phyloP scores from a whole-genome alignment of 805 yeast genomes.

The Suhomyces vadensis region DNA sequence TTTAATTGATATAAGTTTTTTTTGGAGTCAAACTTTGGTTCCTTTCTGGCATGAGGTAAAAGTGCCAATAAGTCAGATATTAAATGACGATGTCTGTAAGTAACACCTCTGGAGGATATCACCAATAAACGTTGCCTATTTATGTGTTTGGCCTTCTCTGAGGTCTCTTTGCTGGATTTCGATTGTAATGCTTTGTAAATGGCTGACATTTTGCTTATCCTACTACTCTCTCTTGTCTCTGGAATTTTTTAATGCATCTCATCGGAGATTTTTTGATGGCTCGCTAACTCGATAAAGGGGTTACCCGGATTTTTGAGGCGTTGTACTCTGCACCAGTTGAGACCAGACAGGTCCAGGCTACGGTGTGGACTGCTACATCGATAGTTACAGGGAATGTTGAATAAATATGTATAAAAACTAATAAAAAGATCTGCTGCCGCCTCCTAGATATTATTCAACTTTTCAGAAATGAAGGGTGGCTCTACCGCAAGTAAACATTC shows the following conservation, averaged over 20 bases:
- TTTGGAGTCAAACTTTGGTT: slow-evolving; percentile 92
- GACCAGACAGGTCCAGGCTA: no score
- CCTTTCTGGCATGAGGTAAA: slow-evolving; percentile 94
- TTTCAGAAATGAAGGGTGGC: not conserved
- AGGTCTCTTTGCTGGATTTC: slow-evolving; percentile 48
- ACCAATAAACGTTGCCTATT: slow-evolving; percentile 88
- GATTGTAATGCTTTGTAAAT: slow-evolving; percentile 47
- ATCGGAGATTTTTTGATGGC: slow-evolving; percentile 2
- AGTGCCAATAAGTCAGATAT: slow-evolving; percentile 75
- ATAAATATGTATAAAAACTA: not conserved
- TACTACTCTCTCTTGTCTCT: not conserved
- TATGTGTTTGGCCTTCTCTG: slow-evolving; percentile 54
- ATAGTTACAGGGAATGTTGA: no score
- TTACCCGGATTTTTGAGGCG: slow-evolving; percentile 5
- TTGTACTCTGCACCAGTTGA: not conserved
- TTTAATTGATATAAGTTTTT: slow-evolving; percentile 84
- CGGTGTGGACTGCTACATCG: no score
- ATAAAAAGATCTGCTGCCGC: not conserved
- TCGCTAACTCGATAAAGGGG: not conserved
- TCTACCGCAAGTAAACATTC: not conserved
- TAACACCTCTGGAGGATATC: slow-evolving; percentile 92
- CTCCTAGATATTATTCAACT: not conserved
- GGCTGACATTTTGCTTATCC: slow-evolving; percentile 37
- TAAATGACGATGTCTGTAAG: slow-evolving; percentile 92
- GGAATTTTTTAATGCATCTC: slow-evolving; percentile 8